These are phyloP conservation scores for Cladosporium sp. DNA, from an alignment of 2,329 filamentous ascomycete genomes.

Conservation along the genomic window DNA sequence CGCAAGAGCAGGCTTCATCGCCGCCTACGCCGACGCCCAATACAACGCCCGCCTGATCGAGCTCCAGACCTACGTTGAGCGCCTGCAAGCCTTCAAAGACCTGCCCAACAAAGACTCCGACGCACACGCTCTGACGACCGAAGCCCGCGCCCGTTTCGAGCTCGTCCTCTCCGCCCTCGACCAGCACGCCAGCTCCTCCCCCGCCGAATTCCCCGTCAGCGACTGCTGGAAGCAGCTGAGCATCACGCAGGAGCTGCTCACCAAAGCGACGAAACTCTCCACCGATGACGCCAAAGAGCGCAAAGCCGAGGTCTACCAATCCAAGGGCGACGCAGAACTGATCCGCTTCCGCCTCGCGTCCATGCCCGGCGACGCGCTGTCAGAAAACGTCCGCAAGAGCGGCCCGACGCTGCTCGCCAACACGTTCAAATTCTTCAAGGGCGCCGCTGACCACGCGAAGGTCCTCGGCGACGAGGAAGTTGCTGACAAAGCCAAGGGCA, in stretches of 20 bases:
- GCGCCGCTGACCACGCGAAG: constrained; percentile 41
- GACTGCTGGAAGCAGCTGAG: constrained; percentile 51
- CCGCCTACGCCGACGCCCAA: constrained; percentile 53
- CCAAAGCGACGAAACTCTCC: constrained; percentile 47
- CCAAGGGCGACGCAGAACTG: constrained; percentile 54
- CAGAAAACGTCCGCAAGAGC: constrained; percentile 42
- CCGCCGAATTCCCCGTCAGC: constrained; percentile 21
- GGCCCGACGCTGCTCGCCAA: constrained; percentile 49
- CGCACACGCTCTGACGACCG: constrained; percentile 49
- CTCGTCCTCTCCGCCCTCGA: constrained; percentile 26
- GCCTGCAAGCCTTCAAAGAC: constrained; percentile 30
- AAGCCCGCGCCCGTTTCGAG: constrained; percentile 28
- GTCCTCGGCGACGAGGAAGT: constrained; percentile 47
- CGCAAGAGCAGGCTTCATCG: constrained; percentile 53
- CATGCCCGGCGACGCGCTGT: constrained; percentile 29
- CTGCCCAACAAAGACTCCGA: constrained; percentile 43
- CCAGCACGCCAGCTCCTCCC: constrained; percentile 15
- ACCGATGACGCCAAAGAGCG: constrained; percentile 38
- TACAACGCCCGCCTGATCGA: constrained; percentile 51
- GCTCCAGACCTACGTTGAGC: constrained; percentile 48
- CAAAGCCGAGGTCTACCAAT: constrained; percentile 51
- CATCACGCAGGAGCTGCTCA: constrained; percentile 47
- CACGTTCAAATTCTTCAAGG: constrained; percentile 55
- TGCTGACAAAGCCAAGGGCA: constrained; percentile 41
- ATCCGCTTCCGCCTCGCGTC: constrained; percentile 48